Conservation (phyloP, 768 basidiomycete species). For the Kwoniella heveanensis region DNA sequence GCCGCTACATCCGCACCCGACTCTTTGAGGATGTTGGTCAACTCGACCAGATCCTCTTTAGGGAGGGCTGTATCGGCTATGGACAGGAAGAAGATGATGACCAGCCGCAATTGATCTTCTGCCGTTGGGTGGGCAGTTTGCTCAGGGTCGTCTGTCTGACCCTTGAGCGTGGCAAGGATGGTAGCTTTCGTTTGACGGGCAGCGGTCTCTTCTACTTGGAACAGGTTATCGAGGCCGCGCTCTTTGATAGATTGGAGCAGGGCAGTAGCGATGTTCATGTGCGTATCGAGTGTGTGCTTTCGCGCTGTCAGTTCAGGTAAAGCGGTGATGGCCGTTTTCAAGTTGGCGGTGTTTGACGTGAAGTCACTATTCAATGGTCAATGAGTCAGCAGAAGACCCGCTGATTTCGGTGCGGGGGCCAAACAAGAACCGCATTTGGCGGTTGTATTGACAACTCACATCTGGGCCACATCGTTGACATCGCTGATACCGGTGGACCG, state of each 20-base stretch:
- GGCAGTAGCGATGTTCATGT: conserved; percentile 98
- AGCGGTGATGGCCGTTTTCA: conserved; percentile 96
- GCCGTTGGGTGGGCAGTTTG: conserved; percentile 68
- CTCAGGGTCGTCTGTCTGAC: conserved; percentile 60
- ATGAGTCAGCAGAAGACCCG: no score
- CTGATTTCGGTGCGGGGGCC: no score
- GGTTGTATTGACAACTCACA: no score
- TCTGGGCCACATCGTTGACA: conserved; percentile 88
- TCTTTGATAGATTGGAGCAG: conserved; percentile 92
- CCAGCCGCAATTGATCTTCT: conserved; percentile 86
- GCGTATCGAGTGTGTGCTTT: conserved; percentile 93
- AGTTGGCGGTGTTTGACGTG: conserved; percentile 85
- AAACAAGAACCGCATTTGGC: no score
- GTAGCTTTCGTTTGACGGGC: conserved; percentile 79
- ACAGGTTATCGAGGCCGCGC: conserved; percentile 92
- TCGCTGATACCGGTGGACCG: conserved; percentile 94
- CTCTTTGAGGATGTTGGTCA: conserved; percentile 82
- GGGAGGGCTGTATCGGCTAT: conserved; percentile 75
- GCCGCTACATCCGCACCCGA: conserved; percentile 73
- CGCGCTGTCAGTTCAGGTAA: conserved; percentile 94
- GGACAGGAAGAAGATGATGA: conserved; percentile 93
- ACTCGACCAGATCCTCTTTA: conserved; percentile 83
- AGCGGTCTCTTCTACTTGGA: conserved; percentile 90
- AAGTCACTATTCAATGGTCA: no score
- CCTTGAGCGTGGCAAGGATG: conserved; percentile 84